A percentile compares a stretch with the other conserved stretches of the same genome.
phyloP scores from a whole-genome alignment of 495 filamentous ascomycete species.

The Massariosphaeria phaeospora region DNA sequence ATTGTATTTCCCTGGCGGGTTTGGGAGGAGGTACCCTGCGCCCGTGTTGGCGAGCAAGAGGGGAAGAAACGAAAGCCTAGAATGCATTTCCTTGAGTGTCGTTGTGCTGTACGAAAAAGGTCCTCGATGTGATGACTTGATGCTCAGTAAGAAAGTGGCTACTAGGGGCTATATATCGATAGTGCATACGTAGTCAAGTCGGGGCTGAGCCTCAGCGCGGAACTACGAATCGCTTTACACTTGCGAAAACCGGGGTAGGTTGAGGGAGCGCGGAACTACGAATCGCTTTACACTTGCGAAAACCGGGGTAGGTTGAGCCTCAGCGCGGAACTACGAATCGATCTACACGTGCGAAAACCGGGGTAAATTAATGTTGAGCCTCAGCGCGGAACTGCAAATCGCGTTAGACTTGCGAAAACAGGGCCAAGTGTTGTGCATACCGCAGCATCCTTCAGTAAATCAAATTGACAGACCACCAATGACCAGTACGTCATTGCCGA shows the following conservation, averaged over 20 bases:
- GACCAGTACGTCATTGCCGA: no score
- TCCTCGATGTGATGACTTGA: slow-evolving; percentile 8
- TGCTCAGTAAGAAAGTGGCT: slow-evolving; percentile 1
- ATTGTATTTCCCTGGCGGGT: slow-evolving; percentile 17
- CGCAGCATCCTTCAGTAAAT: no score
- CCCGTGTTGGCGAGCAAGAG: slow-evolving; percentile 15
- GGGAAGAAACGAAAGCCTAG: slow-evolving; percentile 8
- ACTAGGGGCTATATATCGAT: slow-evolving; percentile 9
- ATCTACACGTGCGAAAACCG: neutral
- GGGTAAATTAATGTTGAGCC: no score
- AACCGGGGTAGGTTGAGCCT: slow-evolving; percentile 2
- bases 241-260: neutral
- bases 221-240: neutral
- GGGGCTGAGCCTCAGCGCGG: no score
- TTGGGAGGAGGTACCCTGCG: slow-evolving; percentile 11
- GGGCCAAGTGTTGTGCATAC: no score
- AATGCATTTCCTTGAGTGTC: slow-evolving; percentile 12
- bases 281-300: neutral
- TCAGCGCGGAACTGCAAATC: no score
- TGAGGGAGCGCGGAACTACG: slow-evolving; percentile 1
- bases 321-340: slow-evolving; percentile 2
- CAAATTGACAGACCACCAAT: no score
- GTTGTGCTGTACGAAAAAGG: slow-evolving; percentile 8
- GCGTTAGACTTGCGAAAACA: no score
- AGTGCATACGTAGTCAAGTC: no score